phyloP scores from a whole-genome alignment of 1,284 basidiomycete genomes.

The Stereum hirsutum region DNA sequence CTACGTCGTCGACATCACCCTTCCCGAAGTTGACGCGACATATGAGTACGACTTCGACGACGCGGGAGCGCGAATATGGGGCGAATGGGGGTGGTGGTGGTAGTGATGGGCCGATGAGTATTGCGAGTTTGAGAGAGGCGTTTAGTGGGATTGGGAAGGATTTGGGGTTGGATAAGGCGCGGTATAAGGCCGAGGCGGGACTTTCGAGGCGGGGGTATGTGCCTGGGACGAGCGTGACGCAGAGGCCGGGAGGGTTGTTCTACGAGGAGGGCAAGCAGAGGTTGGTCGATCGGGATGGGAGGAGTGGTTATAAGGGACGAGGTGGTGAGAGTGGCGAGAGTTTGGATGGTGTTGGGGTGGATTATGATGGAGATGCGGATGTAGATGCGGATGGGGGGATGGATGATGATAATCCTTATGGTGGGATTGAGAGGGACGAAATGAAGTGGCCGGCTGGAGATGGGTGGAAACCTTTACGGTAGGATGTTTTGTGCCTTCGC shows the following conservation, averaged over 20 bases:
- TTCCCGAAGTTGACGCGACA: slow-evolving; percentile 24
- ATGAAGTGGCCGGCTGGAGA: slow-evolving; percentile 54
- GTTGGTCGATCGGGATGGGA: slow-evolving; percentile 7
- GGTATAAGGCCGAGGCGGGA: slow-evolving; percentile 65
- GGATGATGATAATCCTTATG: slow-evolving; percentile 7
- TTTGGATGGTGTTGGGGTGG: slow-evolving; percentile 12
- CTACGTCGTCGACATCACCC: slow-evolving; percentile 7
- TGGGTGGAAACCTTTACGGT: slow-evolving; percentile 50
- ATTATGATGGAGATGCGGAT: slow-evolving; percentile 13
- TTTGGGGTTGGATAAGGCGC: slow-evolving; percentile 38
- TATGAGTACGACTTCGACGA: slow-evolving; percentile 22
- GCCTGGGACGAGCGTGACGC: slow-evolving; percentile 17
- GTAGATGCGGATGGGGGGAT: too few relatives aligned
- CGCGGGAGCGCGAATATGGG: slow-evolving; percentile 13
- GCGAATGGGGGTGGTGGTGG: slow-evolving; percentile 7
- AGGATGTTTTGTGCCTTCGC: too few relatives aligned
- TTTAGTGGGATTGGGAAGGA: slow-evolving; percentile 37
- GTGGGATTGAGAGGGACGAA: slow-evolving; percentile 33
- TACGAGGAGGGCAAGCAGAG: slow-evolving; percentile 19
- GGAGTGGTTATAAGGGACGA: slow-evolving; percentile 1
- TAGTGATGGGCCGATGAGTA: slow-evolving; percentile 15
- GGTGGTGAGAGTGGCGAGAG: slow-evolving; percentile 1
- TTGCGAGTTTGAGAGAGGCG: slow-evolving; percentile 36
- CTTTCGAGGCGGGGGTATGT: slow-evolving; percentile 51
- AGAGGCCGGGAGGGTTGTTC: slow-evolving; percentile 14